phyloP scores from a whole-genome alignment of 2,329 filamentous ascomycete genomes.

The Monosporascus sp. region DNA sequence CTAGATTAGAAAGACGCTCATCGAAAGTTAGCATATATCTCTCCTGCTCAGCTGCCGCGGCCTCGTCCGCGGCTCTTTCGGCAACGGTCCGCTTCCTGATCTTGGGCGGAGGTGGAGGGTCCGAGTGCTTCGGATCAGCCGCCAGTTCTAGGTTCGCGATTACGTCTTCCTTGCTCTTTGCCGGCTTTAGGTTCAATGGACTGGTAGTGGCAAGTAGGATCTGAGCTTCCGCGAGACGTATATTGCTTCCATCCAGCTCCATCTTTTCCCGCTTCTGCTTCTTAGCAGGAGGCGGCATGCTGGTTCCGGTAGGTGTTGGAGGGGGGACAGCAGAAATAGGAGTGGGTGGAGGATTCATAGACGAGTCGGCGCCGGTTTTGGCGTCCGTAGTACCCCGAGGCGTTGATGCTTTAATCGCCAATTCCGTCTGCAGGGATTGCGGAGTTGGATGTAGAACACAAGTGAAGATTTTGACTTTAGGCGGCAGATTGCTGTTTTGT shows the following conservation, averaged over 20 bases:
- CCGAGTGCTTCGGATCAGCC: constrained; percentile 71
- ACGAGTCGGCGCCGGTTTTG: constrained; percentile 23
- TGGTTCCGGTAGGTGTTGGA: constrained; percentile 54
- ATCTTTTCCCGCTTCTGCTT: constrained; percentile 65
- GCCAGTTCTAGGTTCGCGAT: constrained; percentile 67
- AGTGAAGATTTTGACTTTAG: constrained; percentile 65
- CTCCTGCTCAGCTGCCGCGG: constrained; percentile 81
- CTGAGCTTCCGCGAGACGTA: constrained; percentile 70
- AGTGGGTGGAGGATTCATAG: constrained; percentile 61
- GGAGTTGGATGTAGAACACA: constrained; percentile 81
- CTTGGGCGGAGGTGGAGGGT: constrained; percentile 76
- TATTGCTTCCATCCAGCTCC: constrained; percentile 69
- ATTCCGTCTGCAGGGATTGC: constrained; percentile 68
- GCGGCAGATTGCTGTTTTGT: constrained; percentile 37
- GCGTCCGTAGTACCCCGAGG: constrained; percentile 44
- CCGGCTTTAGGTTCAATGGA: constrained; percentile 72
- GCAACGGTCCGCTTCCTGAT: constrained; percentile 88
- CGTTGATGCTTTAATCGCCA: constrained; percentile 70
- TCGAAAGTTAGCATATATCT: constrained; percentile 91
- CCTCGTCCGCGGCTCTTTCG: constrained; percentile 92
- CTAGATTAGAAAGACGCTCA: constrained; percentile 63
- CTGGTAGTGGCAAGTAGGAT: constrained; percentile 69
- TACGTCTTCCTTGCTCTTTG: constrained; percentile 61
- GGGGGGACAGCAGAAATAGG: constrained; percentile 53
- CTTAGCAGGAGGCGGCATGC: constrained; percentile 58